Base-by-base conservation (phyloP, 306 rosid species). In the Glycine latifolia region DNA sequence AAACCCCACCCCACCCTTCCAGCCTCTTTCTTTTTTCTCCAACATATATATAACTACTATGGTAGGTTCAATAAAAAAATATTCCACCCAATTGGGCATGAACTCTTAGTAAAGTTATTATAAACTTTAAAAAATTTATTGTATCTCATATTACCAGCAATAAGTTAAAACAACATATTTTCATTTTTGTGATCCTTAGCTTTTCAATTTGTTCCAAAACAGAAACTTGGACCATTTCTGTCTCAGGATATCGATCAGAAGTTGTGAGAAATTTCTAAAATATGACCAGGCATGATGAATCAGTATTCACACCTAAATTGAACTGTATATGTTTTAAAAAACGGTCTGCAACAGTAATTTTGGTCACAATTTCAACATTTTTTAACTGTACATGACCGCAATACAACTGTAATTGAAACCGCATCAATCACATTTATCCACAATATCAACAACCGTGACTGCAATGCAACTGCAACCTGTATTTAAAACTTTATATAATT, bases 1-100 rank as follows among this genome's bases (percentile, higher is more conserved):
- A 54, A 55, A 67, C 62, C 67, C 71, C 13, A 8, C 63, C 31
- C 50, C 8, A 35, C 10, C 71, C 44, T 3, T 15, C 67, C 31
- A 17, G 47, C 50, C 46, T 54, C 4, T 7, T 53, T 55, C 46
- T 54, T 6, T 7, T 53, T 55, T 66, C 41, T 66, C 79, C 60
- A 50, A 52, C 33, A 73, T 17, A 39, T 41, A 35, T 10, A 65
- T 43, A 63, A 43, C 60, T 65, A 54, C 47, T 1, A 53, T 7
- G 15, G n/a, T 46, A 15, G 75, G 59, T 73, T 62, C 63, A 73
- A 52, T 52, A 60, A 17, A 6, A 6, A 65, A 65, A 37, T n/a
- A 65, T 65, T 37, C 39, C 33, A 26, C 7, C 15, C 8, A 62
- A 12, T 12, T 62, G 44, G 8, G 15, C 46, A 62, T 2, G 16